Percentiles rank a stretch among this genome's conserved stretches.
Evolutionary conservation across 169 alveolate species (phyloP).

Genomic region (Besnoitia besnoiti): DNA sequence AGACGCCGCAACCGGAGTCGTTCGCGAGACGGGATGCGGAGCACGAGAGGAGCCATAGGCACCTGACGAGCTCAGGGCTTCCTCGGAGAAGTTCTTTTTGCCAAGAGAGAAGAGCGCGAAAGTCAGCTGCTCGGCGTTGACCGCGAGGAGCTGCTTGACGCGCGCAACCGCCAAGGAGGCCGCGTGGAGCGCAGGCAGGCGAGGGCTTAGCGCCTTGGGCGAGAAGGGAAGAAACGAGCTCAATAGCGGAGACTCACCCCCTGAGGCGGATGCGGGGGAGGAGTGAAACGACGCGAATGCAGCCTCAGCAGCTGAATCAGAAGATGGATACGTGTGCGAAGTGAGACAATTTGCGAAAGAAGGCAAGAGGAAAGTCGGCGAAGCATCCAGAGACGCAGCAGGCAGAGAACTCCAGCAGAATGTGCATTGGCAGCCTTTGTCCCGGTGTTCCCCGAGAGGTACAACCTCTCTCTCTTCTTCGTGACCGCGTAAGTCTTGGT

Average conservation of each 20-base stretch:
- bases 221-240: not conserved
- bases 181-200: not conserved
- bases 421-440: not conserved
- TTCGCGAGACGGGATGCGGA: not conserved
- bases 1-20: not conserved
- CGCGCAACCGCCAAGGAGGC: not conserved
- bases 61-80: no score
- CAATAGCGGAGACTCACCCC: not conserved
- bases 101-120: not conserved
- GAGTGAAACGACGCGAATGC: not conserved
- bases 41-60: not conserved
- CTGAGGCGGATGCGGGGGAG: not conserved
- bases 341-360: not conserved
- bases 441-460: not conserved
- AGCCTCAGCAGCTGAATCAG: not conserved
- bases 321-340: not conserved
- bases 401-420: not conserved
- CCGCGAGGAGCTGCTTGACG: not conserved
- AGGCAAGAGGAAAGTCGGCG: not conserved
- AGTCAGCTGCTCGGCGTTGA: constrained; percentile 1
- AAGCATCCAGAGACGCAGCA: not conserved
- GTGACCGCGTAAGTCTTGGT: no score
- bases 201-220: not conserved
- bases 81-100: no score
- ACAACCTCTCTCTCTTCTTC: not conserved